Conservation (phyloP, 2,329 filamentous ascomycete genomes). For the Zalaria sp. region DNA sequence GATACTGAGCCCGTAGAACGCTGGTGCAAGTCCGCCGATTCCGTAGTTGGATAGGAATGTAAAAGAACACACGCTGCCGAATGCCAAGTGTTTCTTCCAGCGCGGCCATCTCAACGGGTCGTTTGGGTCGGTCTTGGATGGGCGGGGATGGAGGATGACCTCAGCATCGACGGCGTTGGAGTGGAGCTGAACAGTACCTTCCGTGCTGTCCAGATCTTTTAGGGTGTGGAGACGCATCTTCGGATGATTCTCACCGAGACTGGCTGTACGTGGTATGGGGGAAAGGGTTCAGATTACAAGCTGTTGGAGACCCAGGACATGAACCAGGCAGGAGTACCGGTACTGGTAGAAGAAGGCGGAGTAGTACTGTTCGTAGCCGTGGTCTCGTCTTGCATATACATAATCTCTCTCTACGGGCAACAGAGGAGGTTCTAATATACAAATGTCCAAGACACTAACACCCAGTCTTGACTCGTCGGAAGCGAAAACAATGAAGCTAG, state of each 20-base stretch:
- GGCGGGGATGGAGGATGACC: constrained; percentile 33
- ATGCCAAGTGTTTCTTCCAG: constrained; percentile 33
- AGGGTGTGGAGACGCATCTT: constrained; percentile 19
- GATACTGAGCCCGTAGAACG: constrained; percentile 27
- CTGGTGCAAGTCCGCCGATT: constrained; percentile 29
- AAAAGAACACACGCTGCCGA: constrained; percentile 30
- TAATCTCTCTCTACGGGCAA: too few relatives aligned
- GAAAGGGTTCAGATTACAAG: constrained; percentile 1
- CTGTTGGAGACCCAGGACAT: constrained; percentile 9
- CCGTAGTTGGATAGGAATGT: constrained; percentile 33
- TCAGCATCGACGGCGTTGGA: constrained; percentile 7
- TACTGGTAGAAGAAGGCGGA: background rate
- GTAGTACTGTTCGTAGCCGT: background rate
- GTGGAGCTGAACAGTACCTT: constrained; percentile 25
- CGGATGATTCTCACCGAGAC: too few relatives aligned
- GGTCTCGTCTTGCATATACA: background rate
- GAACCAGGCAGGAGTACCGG: constrained; percentile 7
- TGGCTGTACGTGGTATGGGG: background rate
- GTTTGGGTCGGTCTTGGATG: constrained; percentile 29
- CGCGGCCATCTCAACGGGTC: constrained; percentile 35
- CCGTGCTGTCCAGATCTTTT: constrained; percentile 21
- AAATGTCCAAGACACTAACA: too few relatives aligned
- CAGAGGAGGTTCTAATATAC: too few relatives aligned
- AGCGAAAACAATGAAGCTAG: too few relatives aligned
- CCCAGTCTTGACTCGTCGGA: too few relatives aligned